Evolutionary conservation across 805 yeast genomes (phyloP).

Genomic region (Schizosaccharomyces pombe): DNA sequence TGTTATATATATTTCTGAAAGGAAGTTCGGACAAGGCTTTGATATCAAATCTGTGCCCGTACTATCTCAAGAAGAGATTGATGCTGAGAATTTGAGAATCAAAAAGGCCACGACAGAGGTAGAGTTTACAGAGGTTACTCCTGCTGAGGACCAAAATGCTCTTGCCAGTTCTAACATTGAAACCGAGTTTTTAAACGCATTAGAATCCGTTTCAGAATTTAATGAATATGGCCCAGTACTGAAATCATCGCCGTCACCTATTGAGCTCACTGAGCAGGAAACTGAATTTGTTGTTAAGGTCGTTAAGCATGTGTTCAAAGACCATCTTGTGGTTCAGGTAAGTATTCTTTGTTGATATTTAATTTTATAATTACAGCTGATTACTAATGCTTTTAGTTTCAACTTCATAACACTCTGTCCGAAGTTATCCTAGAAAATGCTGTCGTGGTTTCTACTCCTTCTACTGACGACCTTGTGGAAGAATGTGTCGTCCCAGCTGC

Average conservation of each 20-base stretch:
- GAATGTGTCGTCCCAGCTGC: conserved; percentile 56
- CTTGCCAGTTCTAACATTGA: conserved; percentile 9
- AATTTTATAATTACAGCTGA: too few species aligned
- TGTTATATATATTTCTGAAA: conserved; percentile 38
- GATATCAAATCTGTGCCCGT: conserved; percentile 45
- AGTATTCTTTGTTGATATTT: too few species aligned
- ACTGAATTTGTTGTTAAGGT: conserved; percentile 79
- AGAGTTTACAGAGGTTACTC: conserved; percentile 4
- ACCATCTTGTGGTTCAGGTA: conserved; percentile 38
- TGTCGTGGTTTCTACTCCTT: conserved; percentile 26
- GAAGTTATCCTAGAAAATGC: conserved; percentile 61
- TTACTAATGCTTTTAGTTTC: conserved; percentile 24
- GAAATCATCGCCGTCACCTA: conserved; percentile 33
- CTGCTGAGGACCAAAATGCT: conserved; percentile 11
- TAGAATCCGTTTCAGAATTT: conserved; percentile 50
- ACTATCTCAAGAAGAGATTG: conserved; percentile 18
- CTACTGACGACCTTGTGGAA: conserved; percentile 33
- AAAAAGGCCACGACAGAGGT: conserved; percentile 21
- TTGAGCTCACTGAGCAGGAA: conserved; percentile 68
- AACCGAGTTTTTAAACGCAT: conserved; percentile 39
- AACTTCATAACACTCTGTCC: conserved; percentile 61
- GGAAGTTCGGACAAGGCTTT: conserved; percentile 31
- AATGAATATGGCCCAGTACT: conserved; percentile 49
- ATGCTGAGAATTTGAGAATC: conserved; percentile 21
- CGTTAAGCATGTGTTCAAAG: conserved; percentile 58